Conservation (phyloP, 2,329 filamentous ascomycete species). For the Ophiostoma quercus region DNA sequence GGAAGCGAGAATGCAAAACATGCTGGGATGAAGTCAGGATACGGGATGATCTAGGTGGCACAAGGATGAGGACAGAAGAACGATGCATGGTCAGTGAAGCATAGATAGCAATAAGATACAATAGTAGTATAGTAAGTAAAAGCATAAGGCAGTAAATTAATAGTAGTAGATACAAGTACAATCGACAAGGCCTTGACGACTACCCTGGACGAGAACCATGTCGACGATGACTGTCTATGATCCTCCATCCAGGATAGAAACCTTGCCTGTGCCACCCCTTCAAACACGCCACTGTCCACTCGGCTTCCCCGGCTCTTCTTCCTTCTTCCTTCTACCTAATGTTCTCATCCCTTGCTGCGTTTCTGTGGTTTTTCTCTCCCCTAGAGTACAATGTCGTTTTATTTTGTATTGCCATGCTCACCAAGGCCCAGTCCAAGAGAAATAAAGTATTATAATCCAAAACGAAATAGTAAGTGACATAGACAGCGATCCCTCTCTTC, state of each 20-base stretch:
- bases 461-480: conserved; percentile 14
- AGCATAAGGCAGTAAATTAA: background rate
- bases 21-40: background rate
- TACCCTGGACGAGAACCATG: background rate
- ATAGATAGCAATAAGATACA: background rate
- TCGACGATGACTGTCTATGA: background rate
- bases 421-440: conserved; percentile 20
- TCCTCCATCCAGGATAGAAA: background rate
- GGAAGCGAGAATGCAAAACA: background rate
- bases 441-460: conserved; percentile 24
- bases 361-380: background rate
- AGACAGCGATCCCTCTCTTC: conserved; percentile 8
- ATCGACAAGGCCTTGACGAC: background rate
- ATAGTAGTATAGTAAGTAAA: background rate
- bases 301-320: background rate
- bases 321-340: background rate
- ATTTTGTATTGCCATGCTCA: conserved; percentile 20
- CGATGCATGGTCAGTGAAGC: background rate
- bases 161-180: background rate
- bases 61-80: background rate
- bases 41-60: background rate
- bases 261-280: background rate
- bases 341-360: background rate
- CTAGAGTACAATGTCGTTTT: conserved; percentile 14
- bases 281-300: background rate